These are phyloP conservation scores for Talaromyces sp. DNA, from an alignment of 2,329 filamentous ascomycete genomes.

Conservation along the genomic window DNA sequence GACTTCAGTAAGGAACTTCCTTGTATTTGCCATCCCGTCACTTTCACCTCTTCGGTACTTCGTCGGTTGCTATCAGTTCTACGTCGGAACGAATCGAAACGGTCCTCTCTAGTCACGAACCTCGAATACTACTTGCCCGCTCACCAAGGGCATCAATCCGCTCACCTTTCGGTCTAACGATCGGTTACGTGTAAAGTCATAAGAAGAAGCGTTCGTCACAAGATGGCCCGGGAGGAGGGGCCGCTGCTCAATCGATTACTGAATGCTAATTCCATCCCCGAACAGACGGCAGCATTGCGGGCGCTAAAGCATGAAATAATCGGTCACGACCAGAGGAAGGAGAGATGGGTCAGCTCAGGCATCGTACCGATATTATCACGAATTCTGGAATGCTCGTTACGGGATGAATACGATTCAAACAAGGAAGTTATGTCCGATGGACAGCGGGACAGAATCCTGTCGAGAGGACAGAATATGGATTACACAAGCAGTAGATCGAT, in stretches of 20 bases:
- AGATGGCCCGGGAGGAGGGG: constrained; percentile 52
- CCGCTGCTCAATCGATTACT: constrained; percentile 55
- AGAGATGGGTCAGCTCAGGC: constrained; percentile 67
- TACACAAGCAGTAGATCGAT: constrained; percentile 35
- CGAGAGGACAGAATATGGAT: constrained; percentile 12
- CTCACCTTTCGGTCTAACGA: background rate
- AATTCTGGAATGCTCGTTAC: constrained; percentile 39
- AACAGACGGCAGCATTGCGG: constrained; percentile 55
- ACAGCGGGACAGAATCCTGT: constrained; percentile 25
- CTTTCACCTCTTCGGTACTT: background rate
- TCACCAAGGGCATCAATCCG: background rate
- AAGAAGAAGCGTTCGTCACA: constrained; percentile 17
- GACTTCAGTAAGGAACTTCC: background rate
- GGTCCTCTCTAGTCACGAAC: background rate
- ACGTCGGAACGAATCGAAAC: background rate
- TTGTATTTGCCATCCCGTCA: background rate
- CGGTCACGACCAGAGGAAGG: constrained; percentile 82
- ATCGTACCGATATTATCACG: constrained; percentile 52
- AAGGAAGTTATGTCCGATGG: constrained; percentile 21
- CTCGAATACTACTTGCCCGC: background rate
- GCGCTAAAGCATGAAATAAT: constrained; percentile 83
- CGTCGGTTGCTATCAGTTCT: background rate
- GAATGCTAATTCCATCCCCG: constrained; percentile 43
- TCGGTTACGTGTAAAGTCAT: background rate
- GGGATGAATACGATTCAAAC: constrained; percentile 33